Evolutionary conservation across 2,329 filamentous ascomycete genomes (phyloP), one percentile per base, ranked within the genome.

Genomic region (Botrytis hyacinthi): DNA sequence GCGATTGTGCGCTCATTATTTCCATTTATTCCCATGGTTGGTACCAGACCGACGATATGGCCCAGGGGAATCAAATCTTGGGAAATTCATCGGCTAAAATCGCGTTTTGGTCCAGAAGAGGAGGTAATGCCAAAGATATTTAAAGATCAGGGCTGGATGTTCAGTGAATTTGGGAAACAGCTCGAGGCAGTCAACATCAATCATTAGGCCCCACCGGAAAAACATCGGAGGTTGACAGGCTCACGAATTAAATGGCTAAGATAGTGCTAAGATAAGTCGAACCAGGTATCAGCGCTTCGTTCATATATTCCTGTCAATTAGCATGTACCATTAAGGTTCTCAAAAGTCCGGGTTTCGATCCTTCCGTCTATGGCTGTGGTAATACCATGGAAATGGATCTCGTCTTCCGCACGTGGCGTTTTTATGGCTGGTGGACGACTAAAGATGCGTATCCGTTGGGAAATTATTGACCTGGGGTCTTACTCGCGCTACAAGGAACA

Each of bases 251-350:
- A 26, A 14, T 14, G 32, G 44, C 62, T 57, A 57, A 68, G 46
- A 54, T 37, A 26, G 35, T 68, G 26, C 29, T 48, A 68, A 29
- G 66, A 69, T 69, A 69, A 57, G 66, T 42, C 14, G 26, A 32
- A 57, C 26, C 18, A 57, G 35, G 65, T 68, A 54, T 68, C 46
- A 54, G 48, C 48, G 65, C 65, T 68, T 68, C 65, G 32, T 54
- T 57, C 65, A 57, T 54, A 22, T 42, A 68, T 40, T 68, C 8
- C 16, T n/a, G 63, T 67, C 44, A 37, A 46, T 10, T 67, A 54
- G 46, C 26, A n/a, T 54, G 16, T 51, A 26, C 46, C 8, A n/a
- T 29, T 22, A 42, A 40, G 65, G 26, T 42, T 37, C 46, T 68
- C 29, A 14, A 16, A 12, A n/a, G 26, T 26, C 16, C 35, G 57